These are phyloP conservation scores for Ceratocystis albifundus DNA, from an alignment of 2,329 filamentous ascomycete species.

Conservation along the genomic window DNA sequence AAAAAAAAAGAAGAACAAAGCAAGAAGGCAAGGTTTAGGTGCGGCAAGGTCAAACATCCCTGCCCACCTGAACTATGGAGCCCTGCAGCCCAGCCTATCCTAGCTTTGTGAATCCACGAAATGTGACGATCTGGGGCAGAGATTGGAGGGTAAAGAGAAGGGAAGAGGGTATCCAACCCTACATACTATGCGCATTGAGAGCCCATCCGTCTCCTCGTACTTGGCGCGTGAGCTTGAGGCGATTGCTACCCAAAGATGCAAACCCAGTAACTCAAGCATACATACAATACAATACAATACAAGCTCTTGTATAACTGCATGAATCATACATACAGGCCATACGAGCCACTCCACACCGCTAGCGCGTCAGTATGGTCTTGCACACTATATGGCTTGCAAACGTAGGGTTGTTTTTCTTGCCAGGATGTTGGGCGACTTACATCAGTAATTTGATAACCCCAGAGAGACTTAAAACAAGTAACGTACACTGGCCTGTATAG, in stretches of 20 bases:
- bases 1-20: not conserved
- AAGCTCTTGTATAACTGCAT: not conserved
- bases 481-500: not conserved
- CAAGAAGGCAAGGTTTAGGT: not conserved
- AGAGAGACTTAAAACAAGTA: not conserved
- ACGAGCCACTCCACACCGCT: slow-evolving; percentile 5
- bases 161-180: not conserved
- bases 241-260: slow-evolving; percentile 1
- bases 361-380: not conserved
- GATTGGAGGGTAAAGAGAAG: not conserved
- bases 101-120: not conserved
- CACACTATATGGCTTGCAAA: not conserved
- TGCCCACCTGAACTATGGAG: slow-evolving; percentile 16
- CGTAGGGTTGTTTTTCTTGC: not conserved
- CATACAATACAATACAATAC: not conserved
- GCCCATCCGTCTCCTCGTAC: not conserved
- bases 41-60: not conserved
- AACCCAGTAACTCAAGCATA: not conserved
- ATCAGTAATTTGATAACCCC: not conserved
- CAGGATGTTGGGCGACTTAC: too few species aligned
- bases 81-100: not conserved
- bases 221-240: not conserved
- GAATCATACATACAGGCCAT: not conserved
- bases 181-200: not conserved
- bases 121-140: not conserved